phyloP scores from a whole-genome alignment of 306 rosid species.

The Adenanthera pavonina region DNA sequence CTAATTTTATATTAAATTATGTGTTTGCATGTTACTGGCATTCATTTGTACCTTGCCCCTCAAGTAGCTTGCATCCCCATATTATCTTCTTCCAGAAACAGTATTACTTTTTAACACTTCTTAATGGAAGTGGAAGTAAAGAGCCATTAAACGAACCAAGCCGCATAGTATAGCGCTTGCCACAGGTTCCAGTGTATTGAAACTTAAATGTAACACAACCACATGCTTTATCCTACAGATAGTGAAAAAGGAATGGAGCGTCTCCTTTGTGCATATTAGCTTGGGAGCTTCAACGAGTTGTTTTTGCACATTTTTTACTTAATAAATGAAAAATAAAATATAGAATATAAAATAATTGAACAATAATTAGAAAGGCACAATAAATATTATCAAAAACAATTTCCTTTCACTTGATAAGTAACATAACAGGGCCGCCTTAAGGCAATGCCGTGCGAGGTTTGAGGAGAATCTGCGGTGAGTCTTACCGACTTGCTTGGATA shows the following conservation, averaged over 20 bases:
- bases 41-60: neutral
- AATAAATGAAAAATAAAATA: no score
- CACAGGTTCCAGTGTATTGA: no score
- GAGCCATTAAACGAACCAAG: neutral
- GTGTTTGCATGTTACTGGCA: conserved; percentile 31
- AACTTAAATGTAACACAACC: no score
- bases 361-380: no score
- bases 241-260: no score
- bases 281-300: no score
- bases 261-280: no score
- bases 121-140: neutral
- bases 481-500: neutral
- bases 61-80: neutral
- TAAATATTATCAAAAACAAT: neutral
- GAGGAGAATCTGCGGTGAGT: neutral
- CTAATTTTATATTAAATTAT: conserved; percentile 39
- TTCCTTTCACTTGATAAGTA: neutral
- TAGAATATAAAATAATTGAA: neutral
- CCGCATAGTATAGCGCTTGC: no score
- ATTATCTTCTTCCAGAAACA: neutral
- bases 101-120: neutral
- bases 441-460: neutral
- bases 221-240: no score
- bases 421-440: neutral
- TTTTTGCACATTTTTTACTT: no score